Base-by-base conservation (phyloP, 805 yeast genomes). In the Cyberlindnera amylophila region DNA sequence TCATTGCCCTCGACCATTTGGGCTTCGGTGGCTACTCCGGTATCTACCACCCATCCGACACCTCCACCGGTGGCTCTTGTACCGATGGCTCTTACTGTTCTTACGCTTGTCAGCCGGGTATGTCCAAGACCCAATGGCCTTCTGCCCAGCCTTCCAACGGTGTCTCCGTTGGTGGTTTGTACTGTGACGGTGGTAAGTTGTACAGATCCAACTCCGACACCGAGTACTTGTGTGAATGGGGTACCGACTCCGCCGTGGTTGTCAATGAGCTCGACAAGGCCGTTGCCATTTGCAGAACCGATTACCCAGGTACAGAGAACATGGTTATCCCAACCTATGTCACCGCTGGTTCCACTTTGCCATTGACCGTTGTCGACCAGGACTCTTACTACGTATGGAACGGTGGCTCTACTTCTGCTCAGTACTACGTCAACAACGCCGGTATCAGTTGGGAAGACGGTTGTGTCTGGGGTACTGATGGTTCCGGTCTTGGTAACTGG, bases 41-140 rank as follows among this genome's bases (percentile, higher is more conserved):
- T 57, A 73, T 87, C 60, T 51, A 62, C 31, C 70, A 74, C 60
- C 64, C 67, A 42, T 73, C 76, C 50, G 70, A 75, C 51, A 79
- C 87, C 50, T 76, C 87, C 49, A 74, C 84, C 38, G 74, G 75
- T 42, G 64, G 71, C 36, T 58, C 75, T 36, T 91, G 99, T 75
- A 64, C 71, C 50, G 96, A 90, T 55, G 98, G 97, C 45, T 78
- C 78, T 59, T 88, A 86, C 81, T 91, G 99, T 72, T 91, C 97
- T 44, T 91, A 91, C 69, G 95, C 97, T 46, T 91, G 98, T 75
- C 95, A 88, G 71, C 80, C 96, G 34, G 98, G 98, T 77, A 86
- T 87, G 96, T 86, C 96, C 61, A 91, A 91, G 81, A 88, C 96
- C 41, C 98, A 91, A 72, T 91, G 96, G 95, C 98, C 98, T 49